Conservation (phyloP, 225 moss, liverwort and hornwort species). For the Bryum argenteum region DNA sequence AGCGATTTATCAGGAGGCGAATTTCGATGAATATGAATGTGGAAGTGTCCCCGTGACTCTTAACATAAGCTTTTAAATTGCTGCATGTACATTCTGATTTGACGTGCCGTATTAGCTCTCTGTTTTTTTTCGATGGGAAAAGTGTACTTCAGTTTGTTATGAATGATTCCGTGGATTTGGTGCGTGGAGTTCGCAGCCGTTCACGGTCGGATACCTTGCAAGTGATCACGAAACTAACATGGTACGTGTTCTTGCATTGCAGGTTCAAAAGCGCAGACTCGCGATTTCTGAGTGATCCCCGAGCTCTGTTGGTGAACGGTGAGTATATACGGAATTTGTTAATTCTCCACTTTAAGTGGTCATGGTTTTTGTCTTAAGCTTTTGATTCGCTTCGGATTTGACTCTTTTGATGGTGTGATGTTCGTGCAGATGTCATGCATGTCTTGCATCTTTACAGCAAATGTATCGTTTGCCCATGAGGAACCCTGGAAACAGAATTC, state of each 20-base stretch:
- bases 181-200: not conserved
- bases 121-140: not conserved
- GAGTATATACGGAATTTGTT: not conserved
- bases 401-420: not conserved
- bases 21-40: too few species aligned
- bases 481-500: not conserved
- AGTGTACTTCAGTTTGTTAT: not conserved
- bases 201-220: not conserved
- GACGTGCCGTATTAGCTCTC: too few species aligned
- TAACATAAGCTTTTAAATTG: too few species aligned
- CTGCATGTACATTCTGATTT: not conserved
- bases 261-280: not conserved
- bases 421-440: slow-evolving; percentile 7
- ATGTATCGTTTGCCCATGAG: slow-evolving; percentile 4
- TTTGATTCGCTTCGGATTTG: not conserved
- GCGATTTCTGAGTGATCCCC: not conserved
- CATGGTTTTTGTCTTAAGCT: not conserved
- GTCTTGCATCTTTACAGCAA: not conserved
- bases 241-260: not conserved
- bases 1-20: too few species aligned
- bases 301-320: slow-evolving; percentile 18
- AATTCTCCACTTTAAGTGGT: not conserved
- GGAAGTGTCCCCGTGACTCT: too few species aligned
- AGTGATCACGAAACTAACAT: not conserved
- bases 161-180: not conserved